These are phyloP conservation scores for Leccinum solheimii DNA, from an alignment of 1,284 basidiomycete genomes.

Conservation along the genomic window DNA sequence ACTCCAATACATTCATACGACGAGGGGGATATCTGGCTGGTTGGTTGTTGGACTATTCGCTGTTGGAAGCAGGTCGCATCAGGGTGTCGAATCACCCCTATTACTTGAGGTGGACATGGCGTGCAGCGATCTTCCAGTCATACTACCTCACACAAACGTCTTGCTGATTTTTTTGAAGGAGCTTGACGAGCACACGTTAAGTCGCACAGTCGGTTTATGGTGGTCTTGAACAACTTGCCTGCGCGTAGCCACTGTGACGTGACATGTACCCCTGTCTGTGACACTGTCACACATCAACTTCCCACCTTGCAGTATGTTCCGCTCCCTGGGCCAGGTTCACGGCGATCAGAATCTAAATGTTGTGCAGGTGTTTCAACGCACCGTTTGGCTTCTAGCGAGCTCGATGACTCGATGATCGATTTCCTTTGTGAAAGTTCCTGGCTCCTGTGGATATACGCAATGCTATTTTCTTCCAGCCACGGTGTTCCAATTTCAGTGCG, in stretches of 20 bases:
- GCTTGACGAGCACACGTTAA: constrained; percentile 35
- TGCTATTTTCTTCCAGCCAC: background rate
- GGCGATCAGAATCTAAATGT: constrained; percentile 2
- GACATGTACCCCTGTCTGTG: constrained; percentile 33
- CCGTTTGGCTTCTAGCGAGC: background rate
- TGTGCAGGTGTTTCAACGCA: constrained; percentile 3
- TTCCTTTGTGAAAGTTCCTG: background rate
- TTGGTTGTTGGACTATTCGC: background rate
- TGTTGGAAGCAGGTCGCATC: constrained; percentile 1
- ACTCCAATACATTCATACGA: constrained; percentile 27
- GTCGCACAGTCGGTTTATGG: constrained; percentile 25
- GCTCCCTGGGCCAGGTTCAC: background rate
- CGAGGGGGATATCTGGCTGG: background rate
- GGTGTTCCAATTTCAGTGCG: constrained; percentile 15
- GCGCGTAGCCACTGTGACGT: constrained; percentile 24
- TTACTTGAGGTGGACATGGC: constrained; percentile 13
- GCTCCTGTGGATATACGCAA: background rate
- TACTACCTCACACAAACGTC: constrained; percentile 31
- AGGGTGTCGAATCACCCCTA: background rate
- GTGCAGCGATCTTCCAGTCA: constrained; percentile 15
- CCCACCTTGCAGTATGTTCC: constrained; percentile 18
- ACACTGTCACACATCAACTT: constrained; percentile 25
- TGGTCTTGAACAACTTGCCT: constrained; percentile 37
- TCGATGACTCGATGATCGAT: background rate
- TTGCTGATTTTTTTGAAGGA: constrained; percentile 22